Conservation (phyloP, 345 rosid species). For the Citrus medica region DNA sequence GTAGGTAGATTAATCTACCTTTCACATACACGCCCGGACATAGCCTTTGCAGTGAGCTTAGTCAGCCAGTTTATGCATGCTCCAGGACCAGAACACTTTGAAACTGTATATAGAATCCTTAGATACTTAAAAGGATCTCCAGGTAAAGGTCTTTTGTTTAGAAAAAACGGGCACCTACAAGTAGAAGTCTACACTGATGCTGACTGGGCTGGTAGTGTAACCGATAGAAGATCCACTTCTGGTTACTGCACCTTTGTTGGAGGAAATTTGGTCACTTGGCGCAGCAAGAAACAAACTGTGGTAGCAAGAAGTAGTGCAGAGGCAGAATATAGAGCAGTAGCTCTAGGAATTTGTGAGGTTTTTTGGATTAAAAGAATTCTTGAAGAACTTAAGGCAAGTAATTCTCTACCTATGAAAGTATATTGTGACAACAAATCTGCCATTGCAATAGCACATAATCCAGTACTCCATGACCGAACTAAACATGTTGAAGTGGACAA, state of each 20-base stretch:
- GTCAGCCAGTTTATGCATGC: no score
- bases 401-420: not conserved
- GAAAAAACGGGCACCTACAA: no score
- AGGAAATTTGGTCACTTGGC: not conserved
- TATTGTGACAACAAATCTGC: not conserved
- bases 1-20: no score
- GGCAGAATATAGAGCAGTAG: not conserved
- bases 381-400: not conserved
- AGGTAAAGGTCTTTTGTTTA: no score
- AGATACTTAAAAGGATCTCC: no score
- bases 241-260: not conserved
- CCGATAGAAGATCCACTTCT: no score
- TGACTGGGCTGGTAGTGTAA: no score
- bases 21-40: no score
- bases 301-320: not conserved
- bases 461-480: not conserved
- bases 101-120: no score
- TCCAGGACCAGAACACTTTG: no score
- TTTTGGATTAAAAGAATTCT: not conserved
- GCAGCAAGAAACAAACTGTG: not conserved
- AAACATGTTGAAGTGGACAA: not conserved
- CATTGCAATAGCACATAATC: not conserved
- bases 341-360: not conserved
- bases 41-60: no score
- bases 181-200: no score